These are phyloP conservation scores for Cytospora schulzeri DNA, from an alignment of 2,329 filamentous ascomycete genomes.

Conservation along the genomic window DNA sequence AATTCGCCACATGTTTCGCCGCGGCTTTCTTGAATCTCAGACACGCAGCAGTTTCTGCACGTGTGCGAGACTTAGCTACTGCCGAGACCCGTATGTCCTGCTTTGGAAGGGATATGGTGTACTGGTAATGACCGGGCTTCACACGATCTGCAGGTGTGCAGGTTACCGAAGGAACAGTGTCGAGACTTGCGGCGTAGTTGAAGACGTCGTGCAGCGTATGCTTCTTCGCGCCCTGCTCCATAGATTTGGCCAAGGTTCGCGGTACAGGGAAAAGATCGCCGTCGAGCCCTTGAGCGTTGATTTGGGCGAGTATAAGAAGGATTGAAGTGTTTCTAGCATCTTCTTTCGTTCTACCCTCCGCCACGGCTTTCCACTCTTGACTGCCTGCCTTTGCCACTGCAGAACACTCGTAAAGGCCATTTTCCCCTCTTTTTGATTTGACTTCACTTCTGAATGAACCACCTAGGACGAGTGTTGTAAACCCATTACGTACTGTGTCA, in stretches of 20 bases:
- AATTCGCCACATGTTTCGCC: background rate
- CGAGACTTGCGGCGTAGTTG: constrained; percentile 22
- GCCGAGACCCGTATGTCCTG: constrained; percentile 2
- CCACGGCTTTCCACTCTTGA: background rate
- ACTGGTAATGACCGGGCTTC: background rate
- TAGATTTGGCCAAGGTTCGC: background rate
- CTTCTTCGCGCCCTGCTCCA: background rate
- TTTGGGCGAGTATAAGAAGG: background rate
- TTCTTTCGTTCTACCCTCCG: background rate
- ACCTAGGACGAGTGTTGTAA: background rate
- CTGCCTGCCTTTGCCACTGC: background rate
- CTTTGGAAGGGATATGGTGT: background rate
- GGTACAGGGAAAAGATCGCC: background rate
- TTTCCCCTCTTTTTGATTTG: background rate
- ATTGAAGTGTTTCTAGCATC: background rate
- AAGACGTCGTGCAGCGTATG: constrained; percentile 4
- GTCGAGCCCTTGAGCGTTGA: background rate
- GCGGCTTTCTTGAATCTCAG: background rate
- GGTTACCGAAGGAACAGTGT: background rate
- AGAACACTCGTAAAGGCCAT: background rate
- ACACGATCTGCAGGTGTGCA: background rate
- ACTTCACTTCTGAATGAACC: background rate
- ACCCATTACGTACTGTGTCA: background rate
- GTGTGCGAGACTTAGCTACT: background rate
- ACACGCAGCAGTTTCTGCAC: background rate